Evolutionary conservation across 176 grass and related monocot species (phyloP), one percentile per base, ranked within the genome.

Genomic region (Rhynchospora pubera): DNA sequence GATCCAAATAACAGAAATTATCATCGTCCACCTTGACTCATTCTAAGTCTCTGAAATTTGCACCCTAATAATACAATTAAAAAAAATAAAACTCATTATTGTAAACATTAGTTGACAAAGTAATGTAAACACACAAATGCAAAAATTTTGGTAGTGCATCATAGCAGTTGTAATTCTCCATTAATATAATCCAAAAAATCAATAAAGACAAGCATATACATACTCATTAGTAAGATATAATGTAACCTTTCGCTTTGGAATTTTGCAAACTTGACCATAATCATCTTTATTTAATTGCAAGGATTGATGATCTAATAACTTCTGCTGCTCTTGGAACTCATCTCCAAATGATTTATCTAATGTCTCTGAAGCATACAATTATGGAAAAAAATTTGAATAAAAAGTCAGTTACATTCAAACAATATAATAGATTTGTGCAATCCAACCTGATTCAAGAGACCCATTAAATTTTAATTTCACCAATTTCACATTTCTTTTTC

Each of bases 161-260:
- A 28, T 28, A 28, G 26, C 26, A 28, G 26, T 28, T 28, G 26
- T 1, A 28, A 28, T 28, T 28, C 26, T 28, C 26, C 26, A 28
- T 28, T 28, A 66, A 51, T 10, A 45, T 5, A 74, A 5, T 18
- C 18, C 57, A n/a, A 59, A 18, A 18, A 59, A n/a, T 9, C 26
- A 1, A 15, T 18, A 18, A n/a, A 59, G 57, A 59, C 19, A 15
- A 56, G 14, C 57, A 59, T 8, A 59, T 59, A 59, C 19, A 7
- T 59, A 28, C 26, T 28, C 26, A 28, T 59, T 58, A 6, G 14
- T 2, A 18, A 59, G n/a, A 34, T 14, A 15, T 28, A 28, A 64
- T 68, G 18, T 85, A 94, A n/a, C 95, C 89, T 98, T 98, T 68
- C 73, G 84, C 34, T 93, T 45, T 1, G 95, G 95, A 84, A 98